Evolutionary conservation across 2,329 filamentous ascomycete species (phyloP), one percentile per base, ranked within the genome.

Genomic region (Arthrobotrys sphaeroides): DNA sequence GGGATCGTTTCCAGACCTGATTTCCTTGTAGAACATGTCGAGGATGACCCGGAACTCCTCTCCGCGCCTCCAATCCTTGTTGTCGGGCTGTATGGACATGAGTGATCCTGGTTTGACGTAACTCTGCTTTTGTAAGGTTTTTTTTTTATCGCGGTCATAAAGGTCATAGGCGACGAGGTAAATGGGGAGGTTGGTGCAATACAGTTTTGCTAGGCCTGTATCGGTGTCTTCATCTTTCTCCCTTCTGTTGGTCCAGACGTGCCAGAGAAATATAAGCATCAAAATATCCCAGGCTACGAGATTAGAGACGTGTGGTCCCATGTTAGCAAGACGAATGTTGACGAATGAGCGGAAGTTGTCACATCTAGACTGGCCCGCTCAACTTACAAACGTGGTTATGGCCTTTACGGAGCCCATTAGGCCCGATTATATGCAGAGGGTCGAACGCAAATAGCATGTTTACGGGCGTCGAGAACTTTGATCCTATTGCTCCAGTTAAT

Each of bases 401-500:
- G 1, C 51, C 31, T 57, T 40, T 40, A 6, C 26, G 28, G 12
- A 57, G n/a, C 5, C 51, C 51, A 10, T 28, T 43, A 1, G 45
- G 47, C 7, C 60, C 31, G 2, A 77, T 51, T 0, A 77, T 31
- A 43, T 55, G 40, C 13, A 16, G 6, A 10, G 72, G 72, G 0
- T 51, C n/a, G 5, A 61, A 57, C 0, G 18, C n/a, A 13, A 36
- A 10, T 0, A 77, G 26, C 22, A 67, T 53, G 0, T 57, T 1
- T 0, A 24, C 40, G 5, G 77, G 77, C 1, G 73, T 66, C 5
- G 73, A 70, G 3, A 57, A 57, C 26, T 38, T 57, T 22, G 51
- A 36, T 22, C 51, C 51, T 57, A 24, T 24, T 2, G n/a, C n/a
- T n/a, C n/a, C n/a, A n/a, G n/a, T n/a, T n/a, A n/a, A n/a, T n/a